Percentiles rank a stretch among this genome's conserved stretches.
Evolutionary conservation across 495 filamentous ascomycete genomes (phyloP).

Genomic region (Penicillium bovifimosum): DNA sequence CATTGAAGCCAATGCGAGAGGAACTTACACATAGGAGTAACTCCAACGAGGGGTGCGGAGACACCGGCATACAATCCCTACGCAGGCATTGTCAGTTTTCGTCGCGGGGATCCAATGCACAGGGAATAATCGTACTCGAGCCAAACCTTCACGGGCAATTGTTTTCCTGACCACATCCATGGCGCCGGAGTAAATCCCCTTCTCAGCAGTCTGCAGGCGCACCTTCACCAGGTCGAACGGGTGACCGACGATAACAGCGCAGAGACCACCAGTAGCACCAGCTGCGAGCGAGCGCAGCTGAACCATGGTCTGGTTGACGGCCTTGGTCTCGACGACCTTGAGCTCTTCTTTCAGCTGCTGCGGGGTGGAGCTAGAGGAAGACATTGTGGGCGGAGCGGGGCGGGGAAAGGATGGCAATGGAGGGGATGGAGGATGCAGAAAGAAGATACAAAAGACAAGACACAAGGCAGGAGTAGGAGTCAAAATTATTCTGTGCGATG

Average conservation of each 20-base stretch:
- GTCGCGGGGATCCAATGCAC: background rate
- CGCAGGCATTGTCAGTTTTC: slow-evolving; percentile 1
- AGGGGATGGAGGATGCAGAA: slow-evolving; percentile 3
- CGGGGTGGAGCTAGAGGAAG: slow-evolving; percentile 29
- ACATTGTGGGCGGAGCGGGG: slow-evolving; percentile 20
- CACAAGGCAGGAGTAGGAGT: background rate
- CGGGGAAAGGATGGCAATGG: slow-evolving; percentile 1
- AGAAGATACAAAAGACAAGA: background rate
- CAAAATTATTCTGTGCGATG: background rate
- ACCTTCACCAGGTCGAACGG: slow-evolving; percentile 98
- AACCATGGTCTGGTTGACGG: slow-evolving; percentile 40
- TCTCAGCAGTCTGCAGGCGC: slow-evolving; percentile 90
- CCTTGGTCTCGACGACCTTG: slow-evolving; percentile 29
- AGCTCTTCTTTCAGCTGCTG: slow-evolving; percentile 32
- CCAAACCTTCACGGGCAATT: slow-evolving; percentile 78
- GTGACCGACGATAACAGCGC: slow-evolving; percentile 88
- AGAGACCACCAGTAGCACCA: slow-evolving; percentile 89
- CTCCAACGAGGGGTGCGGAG: slow-evolving; percentile 85
- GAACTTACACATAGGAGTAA: slow-evolving; percentile 95
- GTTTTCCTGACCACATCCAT: slow-evolving; percentile 88
- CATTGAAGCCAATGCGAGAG: background rate
- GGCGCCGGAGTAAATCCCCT: slow-evolving; percentile 83
- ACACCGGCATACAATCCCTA: slow-evolving; percentile 95
- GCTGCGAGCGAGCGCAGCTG: slow-evolving; percentile 75
- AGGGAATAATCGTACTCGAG: slow-evolving; percentile 41